Percentiles rank a stretch among this genome's conserved stretches.
These are phyloP conservation scores for Alternaria longipes DNA, from an alignment of 2,329 filamentous ascomycete genomes.

Conservation along the genomic window DNA sequence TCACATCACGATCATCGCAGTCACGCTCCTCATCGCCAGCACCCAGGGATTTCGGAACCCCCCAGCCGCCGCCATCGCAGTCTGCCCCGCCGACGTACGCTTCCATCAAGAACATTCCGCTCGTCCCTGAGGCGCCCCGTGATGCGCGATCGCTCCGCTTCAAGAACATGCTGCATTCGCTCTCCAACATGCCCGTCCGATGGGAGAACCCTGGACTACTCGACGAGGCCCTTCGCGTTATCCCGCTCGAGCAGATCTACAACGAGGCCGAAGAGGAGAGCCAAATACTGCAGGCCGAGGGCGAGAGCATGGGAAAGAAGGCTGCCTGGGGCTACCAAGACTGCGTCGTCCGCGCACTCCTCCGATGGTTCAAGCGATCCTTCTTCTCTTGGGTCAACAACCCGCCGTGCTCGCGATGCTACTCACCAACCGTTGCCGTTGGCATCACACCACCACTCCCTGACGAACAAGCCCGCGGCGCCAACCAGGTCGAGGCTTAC, in stretches of 20 bases:
- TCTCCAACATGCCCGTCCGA: slow-evolving; percentile 88
- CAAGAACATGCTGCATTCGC: slow-evolving; percentile 78
- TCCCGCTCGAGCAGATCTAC: slow-evolving; percentile 91
- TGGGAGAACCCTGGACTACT: slow-evolving; percentile 96
- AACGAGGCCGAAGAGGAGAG: slow-evolving; percentile 92
- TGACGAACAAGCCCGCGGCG: slow-evolving; percentile 89
- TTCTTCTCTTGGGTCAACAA: slow-evolving; percentile 99
- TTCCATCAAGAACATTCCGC: slow-evolving; percentile 70
- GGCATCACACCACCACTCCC: slow-evolving; percentile 86
- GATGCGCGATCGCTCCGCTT: slow-evolving; percentile 60
- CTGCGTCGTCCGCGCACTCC: slow-evolving; percentile 87
- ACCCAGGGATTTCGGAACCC: slow-evolving; percentile 57
- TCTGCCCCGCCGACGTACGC: slow-evolving; percentile 66
- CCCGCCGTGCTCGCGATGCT: slow-evolving; percentile 82
- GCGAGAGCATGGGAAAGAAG: slow-evolving; percentile 82
- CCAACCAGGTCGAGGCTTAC: slow-evolving; percentile 88
- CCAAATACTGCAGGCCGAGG: slow-evolving; percentile 86
- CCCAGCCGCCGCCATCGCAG: slow-evolving; percentile 46
- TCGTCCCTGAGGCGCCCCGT: slow-evolving; percentile 76
- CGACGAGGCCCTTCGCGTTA: slow-evolving; percentile 86
- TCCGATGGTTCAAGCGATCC: slow-evolving; percentile 94
- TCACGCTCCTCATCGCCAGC: slow-evolving; percentile 69
- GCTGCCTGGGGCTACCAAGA: slow-evolving; percentile 98
- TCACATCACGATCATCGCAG: slow-evolving; percentile 68
- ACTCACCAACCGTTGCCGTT: slow-evolving; percentile 81